A percentile compares a stretch with the other conserved stretches of the same genome.
phyloP scores from a whole-genome alignment of 257 asterid genomes.

The Gentiana straminea region DNA sequence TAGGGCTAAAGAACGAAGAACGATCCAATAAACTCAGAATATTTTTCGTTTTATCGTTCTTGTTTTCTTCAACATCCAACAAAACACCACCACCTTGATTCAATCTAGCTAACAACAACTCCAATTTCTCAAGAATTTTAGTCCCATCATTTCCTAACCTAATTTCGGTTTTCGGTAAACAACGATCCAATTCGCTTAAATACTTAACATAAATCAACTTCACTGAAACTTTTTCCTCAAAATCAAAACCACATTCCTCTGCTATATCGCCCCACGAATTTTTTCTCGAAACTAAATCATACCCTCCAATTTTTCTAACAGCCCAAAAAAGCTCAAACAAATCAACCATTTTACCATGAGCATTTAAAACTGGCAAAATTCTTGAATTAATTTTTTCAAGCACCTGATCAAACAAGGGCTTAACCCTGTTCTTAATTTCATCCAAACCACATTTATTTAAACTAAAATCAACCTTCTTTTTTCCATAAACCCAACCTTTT shows the following conservation, averaged over 20 bases:
- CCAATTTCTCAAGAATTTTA: conserved; percentile 28
- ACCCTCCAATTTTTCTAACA: conserved; percentile 52
- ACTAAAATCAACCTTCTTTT: conserved; percentile 20
- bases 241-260: conserved; percentile 40
- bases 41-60: neutral
- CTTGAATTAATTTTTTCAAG: conserved; percentile 23
- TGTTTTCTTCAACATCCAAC: neutral
- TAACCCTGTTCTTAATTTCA: conserved; percentile 37
- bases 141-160: conserved; percentile 16
- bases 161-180: conserved; percentile 29
- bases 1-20: conserved; percentile 1
- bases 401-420: conserved; percentile 47
- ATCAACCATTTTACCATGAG: conserved; percentile 42
- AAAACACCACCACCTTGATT: conserved; percentile 18
- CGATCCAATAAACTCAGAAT: conserved; percentile 3
- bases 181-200: conserved; percentile 46
- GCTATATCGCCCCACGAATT: conserved; percentile 51
- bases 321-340: conserved; percentile 60
- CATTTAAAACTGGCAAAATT: conserved; percentile 44
- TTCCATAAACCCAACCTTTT: conserved; percentile 11
- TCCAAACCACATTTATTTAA: conserved; percentile 31
- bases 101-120: conserved; percentile 32
- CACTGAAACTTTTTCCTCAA: conserved; percentile 19
- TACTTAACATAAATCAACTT: conserved; percentile 47
- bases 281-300: conserved; percentile 23